Percentiles rank a stretch among this genome's conserved stretches.
These are phyloP conservation scores for Tricharina praecox DNA, from an alignment of 495 filamentous ascomycete species.

Conservation along the genomic window DNA sequence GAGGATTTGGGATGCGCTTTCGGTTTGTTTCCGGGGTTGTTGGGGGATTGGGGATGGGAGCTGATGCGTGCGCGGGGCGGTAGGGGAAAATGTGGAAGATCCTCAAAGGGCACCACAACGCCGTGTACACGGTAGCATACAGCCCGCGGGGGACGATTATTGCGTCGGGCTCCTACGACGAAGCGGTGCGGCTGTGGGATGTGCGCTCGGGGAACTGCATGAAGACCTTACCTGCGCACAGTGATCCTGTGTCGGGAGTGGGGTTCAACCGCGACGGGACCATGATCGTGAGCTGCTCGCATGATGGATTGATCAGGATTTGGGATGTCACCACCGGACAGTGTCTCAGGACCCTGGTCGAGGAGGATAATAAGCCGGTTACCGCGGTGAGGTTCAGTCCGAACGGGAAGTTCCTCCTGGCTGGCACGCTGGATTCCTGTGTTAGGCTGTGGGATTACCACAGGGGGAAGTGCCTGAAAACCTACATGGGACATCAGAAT, in stretches of 20 bases:
- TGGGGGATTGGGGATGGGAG: slow-evolving; percentile 8
- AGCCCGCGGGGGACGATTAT: slow-evolving; percentile 93
- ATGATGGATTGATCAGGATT: slow-evolving; percentile 78
- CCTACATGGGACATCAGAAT: slow-evolving; percentile 87
- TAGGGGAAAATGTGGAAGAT: slow-evolving; percentile 38
- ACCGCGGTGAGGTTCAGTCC: slow-evolving; percentile 83
- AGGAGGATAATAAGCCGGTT: slow-evolving; percentile 88
- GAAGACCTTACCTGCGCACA: slow-evolving; percentile 83
- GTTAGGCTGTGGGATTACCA: slow-evolving; percentile 91
- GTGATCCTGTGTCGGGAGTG: slow-evolving; percentile 82
- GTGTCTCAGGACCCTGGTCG: slow-evolving; percentile 81
- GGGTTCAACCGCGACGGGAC: slow-evolving; percentile 89
- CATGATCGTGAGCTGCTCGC: slow-evolving; percentile 70
- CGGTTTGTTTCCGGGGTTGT: slow-evolving; percentile 34
- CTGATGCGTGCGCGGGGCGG: too few relatives aligned
- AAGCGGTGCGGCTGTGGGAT: slow-evolving; percentile 94
- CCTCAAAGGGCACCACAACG: slow-evolving; percentile 81
- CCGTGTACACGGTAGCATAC: slow-evolving; percentile 84
- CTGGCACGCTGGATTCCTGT: slow-evolving; percentile 78
- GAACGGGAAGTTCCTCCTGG: slow-evolving; percentile 81
- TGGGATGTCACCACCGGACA: slow-evolving; percentile 96
- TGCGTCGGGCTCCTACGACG: slow-evolving; percentile 85
- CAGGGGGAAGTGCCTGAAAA: slow-evolving; percentile 75
- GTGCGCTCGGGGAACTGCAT: slow-evolving; percentile 67
- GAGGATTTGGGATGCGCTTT: slow-evolving; percentile 72